Evolutionary conservation across 129 eudicot genomes (phyloP).

Genomic region (Centaurea solstitialis): DNA sequence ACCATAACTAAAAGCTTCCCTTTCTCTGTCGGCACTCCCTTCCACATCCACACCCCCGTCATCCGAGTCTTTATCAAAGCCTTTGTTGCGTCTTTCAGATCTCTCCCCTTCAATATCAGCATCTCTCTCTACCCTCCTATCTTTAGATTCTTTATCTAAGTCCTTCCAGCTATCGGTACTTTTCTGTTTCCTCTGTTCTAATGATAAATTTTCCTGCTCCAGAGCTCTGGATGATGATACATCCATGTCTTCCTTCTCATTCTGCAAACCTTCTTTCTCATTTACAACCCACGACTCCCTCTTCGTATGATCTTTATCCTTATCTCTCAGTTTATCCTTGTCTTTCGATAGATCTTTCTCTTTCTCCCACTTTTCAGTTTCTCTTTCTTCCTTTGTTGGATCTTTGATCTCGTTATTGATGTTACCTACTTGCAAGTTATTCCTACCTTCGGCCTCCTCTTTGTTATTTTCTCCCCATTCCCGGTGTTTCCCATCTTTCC

Average conservation of each 20-base stretch:
- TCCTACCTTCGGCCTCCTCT: slow-evolving; percentile 65
- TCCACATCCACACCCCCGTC: slow-evolving; percentile 71
- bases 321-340: slow-evolving; percentile 67
- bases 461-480: slow-evolving; percentile 80
- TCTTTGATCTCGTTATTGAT: slow-evolving; percentile 61
- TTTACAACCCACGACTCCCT: slow-evolving; percentile 52
- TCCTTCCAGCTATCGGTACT: slow-evolving; percentile 60
- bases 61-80: slow-evolving; percentile 78
- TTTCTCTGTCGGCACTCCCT: slow-evolving; percentile 66
- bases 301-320: slow-evolving; percentile 61
- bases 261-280: slow-evolving; percentile 60
- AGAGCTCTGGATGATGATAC: slow-evolving; percentile 46
- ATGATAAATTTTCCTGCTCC: slow-evolving; percentile 53
- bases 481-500: slow-evolving; percentile 82
- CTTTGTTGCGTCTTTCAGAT: slow-evolving; percentile 64
- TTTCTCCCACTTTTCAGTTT: slow-evolving; percentile 62
- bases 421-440: slow-evolving; percentile 45
- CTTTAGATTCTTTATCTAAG: slow-evolving; percentile 63
- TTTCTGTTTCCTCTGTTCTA: slow-evolving; percentile 64
- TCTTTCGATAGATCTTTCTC: slow-evolving; percentile 72
- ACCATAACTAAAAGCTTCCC: slow-evolving; percentile 67
- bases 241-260: slow-evolving; percentile 56
- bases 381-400: slow-evolving; percentile 59
- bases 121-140: slow-evolving; percentile 74
- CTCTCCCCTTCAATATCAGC: slow-evolving; percentile 72